A percentile compares a stretch with the other conserved stretches of the same genome.
These are phyloP conservation scores for Stentor roeselii DNA, from an alignment of 73 alveolate genomes.

Conservation along the genomic window DNA sequence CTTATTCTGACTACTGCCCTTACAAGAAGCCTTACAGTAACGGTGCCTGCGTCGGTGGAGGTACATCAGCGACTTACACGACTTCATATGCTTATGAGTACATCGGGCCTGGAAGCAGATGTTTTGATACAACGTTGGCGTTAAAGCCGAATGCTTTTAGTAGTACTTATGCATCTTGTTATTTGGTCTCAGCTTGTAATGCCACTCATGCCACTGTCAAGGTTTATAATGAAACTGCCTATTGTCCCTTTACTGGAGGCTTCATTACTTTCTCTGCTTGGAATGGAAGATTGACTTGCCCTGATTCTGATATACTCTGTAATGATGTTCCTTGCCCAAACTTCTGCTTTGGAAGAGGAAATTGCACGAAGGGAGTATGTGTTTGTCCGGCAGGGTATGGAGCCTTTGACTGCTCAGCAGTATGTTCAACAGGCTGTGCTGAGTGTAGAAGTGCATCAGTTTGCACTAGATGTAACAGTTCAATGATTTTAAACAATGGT, in stretches of 20 bases:
- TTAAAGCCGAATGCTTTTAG: background rate
- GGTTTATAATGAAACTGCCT: background rate
- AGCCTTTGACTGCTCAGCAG: background rate
- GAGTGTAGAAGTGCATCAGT: background rate
- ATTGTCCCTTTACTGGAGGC: constrained; percentile 29
- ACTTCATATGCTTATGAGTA: background rate
- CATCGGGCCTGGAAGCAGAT: background rate
- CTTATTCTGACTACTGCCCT: constrained; percentile 9
- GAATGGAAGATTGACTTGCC: background rate
- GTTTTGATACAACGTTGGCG: background rate
- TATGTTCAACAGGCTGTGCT: background rate
- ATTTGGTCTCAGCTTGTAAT: background rate
- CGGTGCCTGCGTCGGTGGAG: constrained; percentile 11
- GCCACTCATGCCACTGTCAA: background rate
- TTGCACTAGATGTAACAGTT: background rate
- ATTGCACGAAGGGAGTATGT: background rate
- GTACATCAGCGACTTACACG: background rate
- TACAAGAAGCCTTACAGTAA: background rate
- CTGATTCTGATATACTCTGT: constrained; percentile 5
- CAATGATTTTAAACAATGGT: too few relatives aligned
- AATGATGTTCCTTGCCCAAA: background rate
- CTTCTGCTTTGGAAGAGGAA: constrained; percentile 2
- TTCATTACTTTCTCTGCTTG: background rate
- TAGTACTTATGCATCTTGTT: background rate
- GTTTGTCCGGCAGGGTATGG: constrained; percentile 12